Percentiles rank a stretch among this genome's conserved stretches.
These are phyloP conservation scores for Rosa hybrid DNA, from an alignment of 331 rosid genomes.

Conservation along the genomic window DNA sequence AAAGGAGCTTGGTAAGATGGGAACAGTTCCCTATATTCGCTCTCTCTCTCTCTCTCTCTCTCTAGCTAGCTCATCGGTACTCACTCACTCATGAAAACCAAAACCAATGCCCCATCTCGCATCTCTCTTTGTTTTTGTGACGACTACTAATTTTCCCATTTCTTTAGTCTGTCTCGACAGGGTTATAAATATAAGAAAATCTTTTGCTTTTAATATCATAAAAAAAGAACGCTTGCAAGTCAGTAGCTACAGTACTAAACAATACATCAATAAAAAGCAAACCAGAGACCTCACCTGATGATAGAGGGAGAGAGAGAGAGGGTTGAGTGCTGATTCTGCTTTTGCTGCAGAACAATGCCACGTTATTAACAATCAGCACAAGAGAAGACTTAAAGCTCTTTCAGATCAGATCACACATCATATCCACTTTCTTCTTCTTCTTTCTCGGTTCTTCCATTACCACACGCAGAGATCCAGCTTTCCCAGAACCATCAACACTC, in stretches of 20 bases:
- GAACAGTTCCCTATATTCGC: conserved; percentile 60
- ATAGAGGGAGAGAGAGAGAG: conserved; percentile 19
- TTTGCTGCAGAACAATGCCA: conserved; percentile 10
- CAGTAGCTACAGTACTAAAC: neutral
- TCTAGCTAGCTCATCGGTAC: conserved; percentile 43
- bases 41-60: conserved; percentile 10
- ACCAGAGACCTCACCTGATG: conserved; percentile 7
- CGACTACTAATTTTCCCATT: neutral
- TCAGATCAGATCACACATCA: conserved; percentile 40
- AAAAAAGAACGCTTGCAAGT: neutral
- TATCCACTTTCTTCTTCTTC: neutral
- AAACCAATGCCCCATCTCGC: conserved; percentile 22
- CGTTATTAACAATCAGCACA: neutral
- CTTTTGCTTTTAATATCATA: conserved; percentile 14
- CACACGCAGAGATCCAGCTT: neutral
- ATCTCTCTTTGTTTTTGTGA: conserved; percentile 11
- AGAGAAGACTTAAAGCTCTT: neutral
- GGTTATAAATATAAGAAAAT: neutral
- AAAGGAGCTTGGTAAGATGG: conserved; percentile 35
- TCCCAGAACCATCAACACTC: neutral
- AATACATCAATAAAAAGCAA: neutral
- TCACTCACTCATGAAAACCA: conserved; percentile 31
- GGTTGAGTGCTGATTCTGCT: neutral
- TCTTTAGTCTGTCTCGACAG: neutral
- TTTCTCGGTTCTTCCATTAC: neutral